Percentiles rank a stretch among this genome's conserved stretches.
Conservation (phyloP, 2,329 filamentous ascomycete species). For the Plenodomus biglobosus region DNA sequence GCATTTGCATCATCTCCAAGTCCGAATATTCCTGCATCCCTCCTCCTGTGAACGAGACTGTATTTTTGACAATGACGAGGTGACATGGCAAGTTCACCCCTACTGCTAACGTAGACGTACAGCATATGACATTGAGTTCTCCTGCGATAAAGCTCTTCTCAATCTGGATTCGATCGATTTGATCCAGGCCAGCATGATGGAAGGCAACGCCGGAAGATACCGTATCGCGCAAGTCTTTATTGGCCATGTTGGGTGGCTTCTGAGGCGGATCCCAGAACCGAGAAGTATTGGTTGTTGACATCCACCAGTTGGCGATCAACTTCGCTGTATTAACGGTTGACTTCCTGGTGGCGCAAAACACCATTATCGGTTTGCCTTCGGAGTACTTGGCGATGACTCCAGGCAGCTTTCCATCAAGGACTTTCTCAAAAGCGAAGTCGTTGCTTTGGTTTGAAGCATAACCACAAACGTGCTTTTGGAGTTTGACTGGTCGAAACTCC, state of each 20-base stretch:
- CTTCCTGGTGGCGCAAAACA: slow-evolving; percentile 79
- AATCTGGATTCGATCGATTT: slow-evolving; percentile 63
- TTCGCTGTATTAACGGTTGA: slow-evolving; percentile 69
- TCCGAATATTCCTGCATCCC: slow-evolving; percentile 72
- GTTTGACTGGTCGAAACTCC: slow-evolving; percentile 74
- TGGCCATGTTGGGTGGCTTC: slow-evolving; percentile 54
- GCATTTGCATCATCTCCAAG: slow-evolving; percentile 87
- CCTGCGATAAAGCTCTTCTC: slow-evolving; percentile 70
- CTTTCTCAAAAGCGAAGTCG: slow-evolving; percentile 75
- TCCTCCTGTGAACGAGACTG: slow-evolving; percentile 60
- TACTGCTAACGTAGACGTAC: slow-evolving; percentile 81
- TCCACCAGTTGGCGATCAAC: slow-evolving; percentile 67
- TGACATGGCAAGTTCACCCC: slow-evolving; percentile 84
- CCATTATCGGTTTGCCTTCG: slow-evolving; percentile 72
- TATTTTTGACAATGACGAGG: slow-evolving; percentile 81
- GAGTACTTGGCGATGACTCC: slow-evolving; percentile 68
- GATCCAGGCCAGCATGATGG: slow-evolving; percentile 75
- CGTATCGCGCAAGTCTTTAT: slow-evolving; percentile 61
- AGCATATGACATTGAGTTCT: slow-evolving; percentile 79
- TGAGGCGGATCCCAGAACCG: slow-evolving; percentile 66
- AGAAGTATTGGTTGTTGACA: slow-evolving; percentile 51
- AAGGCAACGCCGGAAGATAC: slow-evolving; percentile 69
- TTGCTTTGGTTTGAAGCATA: slow-evolving; percentile 62
- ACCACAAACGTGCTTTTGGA: slow-evolving; percentile 76
- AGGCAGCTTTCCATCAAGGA: slow-evolving; percentile 65